A percentile compares a stretch with the other conserved stretches of the same genome.
These are phyloP conservation scores for Gaertneriomyces semiglobifer DNA, from an alignment of 192 early-diverging fungal genomes.

Conservation along the genomic window DNA sequence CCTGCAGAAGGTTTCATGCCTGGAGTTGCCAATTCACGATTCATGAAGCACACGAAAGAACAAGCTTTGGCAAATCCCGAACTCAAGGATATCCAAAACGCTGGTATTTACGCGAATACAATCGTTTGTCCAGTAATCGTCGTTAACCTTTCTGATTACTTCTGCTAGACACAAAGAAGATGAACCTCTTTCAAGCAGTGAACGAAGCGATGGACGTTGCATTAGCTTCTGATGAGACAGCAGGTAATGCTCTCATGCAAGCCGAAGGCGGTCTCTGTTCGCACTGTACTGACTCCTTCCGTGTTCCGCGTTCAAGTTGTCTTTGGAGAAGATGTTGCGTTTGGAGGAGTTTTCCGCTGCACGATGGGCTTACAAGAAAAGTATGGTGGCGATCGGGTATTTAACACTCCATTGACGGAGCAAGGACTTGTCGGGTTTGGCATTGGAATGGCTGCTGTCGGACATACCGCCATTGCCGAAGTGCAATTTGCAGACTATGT, in stretches of 20 bases:
- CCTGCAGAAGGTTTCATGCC: constrained; percentile 79
- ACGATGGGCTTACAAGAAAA: constrained; percentile 86
- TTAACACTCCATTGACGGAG: constrained; percentile 95
- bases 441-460: constrained; percentile 90
- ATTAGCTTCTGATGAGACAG: constrained; percentile 80
- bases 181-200: constrained; percentile 92
- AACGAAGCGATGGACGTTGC: constrained; percentile 93
- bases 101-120: constrained; percentile 54
- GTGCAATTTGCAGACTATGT: constrained; percentile 99
- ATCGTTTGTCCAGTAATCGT: neutral
- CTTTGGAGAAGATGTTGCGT: constrained; percentile 97
- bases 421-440: constrained; percentile 95
- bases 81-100: constrained; percentile 50
- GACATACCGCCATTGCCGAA: constrained; percentile 95
- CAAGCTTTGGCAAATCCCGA: constrained; percentile 62
- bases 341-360: constrained; percentile 96
- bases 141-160: neutral
- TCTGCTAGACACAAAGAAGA: constrained; percentile 65
- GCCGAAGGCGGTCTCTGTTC: neutral
- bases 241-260: constrained; percentile 41
- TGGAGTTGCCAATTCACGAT: constrained; percentile 76
- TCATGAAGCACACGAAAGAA: constrained; percentile 72
- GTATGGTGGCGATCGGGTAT: constrained; percentile 88
- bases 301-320: constrained; percentile 52
- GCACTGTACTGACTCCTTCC: neutral